Evolutionary conservation across 2,329 filamentous ascomycete species (phyloP).

Genomic region (Dryadomyces quercus-mongolicae): DNA sequence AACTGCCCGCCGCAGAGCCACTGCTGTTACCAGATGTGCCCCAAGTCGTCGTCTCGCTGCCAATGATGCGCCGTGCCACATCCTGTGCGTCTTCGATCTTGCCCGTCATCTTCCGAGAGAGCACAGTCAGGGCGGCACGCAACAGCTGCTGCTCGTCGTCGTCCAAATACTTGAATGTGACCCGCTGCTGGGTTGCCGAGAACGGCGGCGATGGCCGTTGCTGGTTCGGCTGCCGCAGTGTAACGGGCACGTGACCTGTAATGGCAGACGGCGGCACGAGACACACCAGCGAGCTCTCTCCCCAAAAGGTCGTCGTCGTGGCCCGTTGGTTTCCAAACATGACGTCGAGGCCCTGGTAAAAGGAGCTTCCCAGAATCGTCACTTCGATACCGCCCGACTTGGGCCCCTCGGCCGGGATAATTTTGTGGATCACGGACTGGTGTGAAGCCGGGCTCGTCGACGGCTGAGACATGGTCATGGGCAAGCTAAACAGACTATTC

Average conservation of each 20-base stretch:
- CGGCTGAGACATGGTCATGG: conserved; percentile 26
- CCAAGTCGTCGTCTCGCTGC: conserved; percentile 33
- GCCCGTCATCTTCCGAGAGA: conserved; percentile 48
- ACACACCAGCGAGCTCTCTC: conserved; percentile 67
- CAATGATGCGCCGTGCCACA: conserved; percentile 48
- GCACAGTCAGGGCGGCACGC: conserved; percentile 51
- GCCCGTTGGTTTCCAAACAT: conserved; percentile 62
- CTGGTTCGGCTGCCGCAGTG: conserved; percentile 43
- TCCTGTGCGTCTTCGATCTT: conserved; percentile 49
- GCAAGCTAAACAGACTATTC: conserved; percentile 36
- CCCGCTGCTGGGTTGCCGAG: conserved; percentile 26
- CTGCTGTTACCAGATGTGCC: conserved; percentile 20
- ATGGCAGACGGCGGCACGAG: conserved; percentile 59
- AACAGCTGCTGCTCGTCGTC: conserved; percentile 58
- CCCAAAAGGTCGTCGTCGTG: conserved; percentile 69
- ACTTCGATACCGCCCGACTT: conserved; percentile 79
- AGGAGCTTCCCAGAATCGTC: conserved; percentile 68
- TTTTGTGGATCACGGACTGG: conserved; percentile 60
- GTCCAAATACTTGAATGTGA: conserved; percentile 61
- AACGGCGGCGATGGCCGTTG: conserved; percentile 22
- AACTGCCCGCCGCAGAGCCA: conserved; percentile 9
- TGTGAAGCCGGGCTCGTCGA: conserved; percentile 14
- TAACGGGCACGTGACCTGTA: conserved; percentile 58
- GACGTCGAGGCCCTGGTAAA: conserved; percentile 65
- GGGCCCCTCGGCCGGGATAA: conserved; percentile 74